Base-by-base conservation (phyloP, 2,329 filamentous ascomycete species). In the Neopestalotiopsis sp. region DNA sequence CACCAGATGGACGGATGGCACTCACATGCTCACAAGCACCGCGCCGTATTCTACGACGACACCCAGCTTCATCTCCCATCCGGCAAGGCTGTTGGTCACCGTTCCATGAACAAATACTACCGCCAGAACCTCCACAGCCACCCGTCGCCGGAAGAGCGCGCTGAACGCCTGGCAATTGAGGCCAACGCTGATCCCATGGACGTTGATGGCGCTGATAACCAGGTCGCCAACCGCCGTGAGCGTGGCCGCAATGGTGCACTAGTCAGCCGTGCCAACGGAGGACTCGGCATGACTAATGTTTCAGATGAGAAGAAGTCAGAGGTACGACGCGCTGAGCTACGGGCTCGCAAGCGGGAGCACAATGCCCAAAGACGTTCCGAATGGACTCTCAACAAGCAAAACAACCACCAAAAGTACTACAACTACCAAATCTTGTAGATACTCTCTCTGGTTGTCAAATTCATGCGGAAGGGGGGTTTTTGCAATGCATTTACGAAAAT, bases 1-100 rank as follows among this genome's bases (percentile, higher is more conserved):
- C 92, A 90, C 71, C 91, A 92, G 74, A 89, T 85, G 65, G 91
- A 95, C 77, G 92, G 93, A 66, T 95, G 89, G 85, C 92, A 97
- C 79, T 95, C 92, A 3, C 93, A 94, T 78, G 92, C 92, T 1
- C 92, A 97, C 81, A 92, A 93, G 73, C 88, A 91, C 4, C 88
- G 92, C 71, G 91, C 94, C 49, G 93, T 94, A 28, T 97, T 97
- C 79, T 91, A 97, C 77, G 94, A 97, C 74, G 96, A 99, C 59
- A 95, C 94, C 76, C 96, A 98, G 80, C 88, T 99, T 66, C 94
- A 99, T 77, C 89, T 99, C 13, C 96, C 96, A 1, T 94, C 92
- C 4, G 96, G 96, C 66, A 92, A 93, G 70, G 92, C 93, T 7
- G 94, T 97, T 49, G 96, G 96, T 53, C 96, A 99, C 79, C 90